These are phyloP conservation scores for Erodium trifolium DNA, from an alignment of 441 rosid species.

Conservation along the genomic window DNA sequence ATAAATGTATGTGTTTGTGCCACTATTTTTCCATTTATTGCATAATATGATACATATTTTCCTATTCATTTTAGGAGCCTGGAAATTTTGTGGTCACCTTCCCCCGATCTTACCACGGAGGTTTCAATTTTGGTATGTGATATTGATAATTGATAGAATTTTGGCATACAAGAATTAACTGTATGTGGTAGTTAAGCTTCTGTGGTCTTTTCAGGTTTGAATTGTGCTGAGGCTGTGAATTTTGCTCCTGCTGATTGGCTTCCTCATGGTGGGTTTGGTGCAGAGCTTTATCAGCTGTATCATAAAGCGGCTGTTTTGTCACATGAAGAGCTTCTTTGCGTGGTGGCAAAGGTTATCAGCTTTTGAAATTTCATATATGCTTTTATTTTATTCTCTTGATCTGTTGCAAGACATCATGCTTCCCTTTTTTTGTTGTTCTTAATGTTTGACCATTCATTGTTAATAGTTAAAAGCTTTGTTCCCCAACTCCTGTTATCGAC, in stretches of 20 bases:
- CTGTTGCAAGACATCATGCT: background rate
- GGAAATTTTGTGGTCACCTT: constrained; percentile 95
- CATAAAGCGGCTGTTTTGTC: constrained; percentile 82
- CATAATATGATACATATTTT: constrained; percentile 4
- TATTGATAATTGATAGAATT: constrained; percentile 14
- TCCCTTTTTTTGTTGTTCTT: background rate
- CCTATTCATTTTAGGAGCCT: constrained; percentile 54
- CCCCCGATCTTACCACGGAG: constrained; percentile 91
- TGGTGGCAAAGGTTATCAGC: constrained; percentile 62
- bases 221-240: constrained; percentile 96
- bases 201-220: constrained; percentile 53
- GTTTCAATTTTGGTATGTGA: constrained; percentile 89
- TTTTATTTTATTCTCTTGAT: constrained; percentile 9
- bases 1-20: background rate
- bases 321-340: constrained; percentile 97
- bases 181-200: constrained; percentile 6
- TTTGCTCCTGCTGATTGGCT: constrained; percentile 99
- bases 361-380: constrained; percentile 9
- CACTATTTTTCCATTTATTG: constrained; percentile 6
- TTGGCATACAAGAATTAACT: constrained; percentile 9
- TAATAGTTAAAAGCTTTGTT: background rate
- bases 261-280: constrained; percentile 85
- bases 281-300: constrained; percentile 72
- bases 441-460: background rate
- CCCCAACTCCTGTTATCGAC: background rate